phyloP scores from a whole-genome alignment of 306 rosid genomes.

The Astragalus glycyphyllos region DNA sequence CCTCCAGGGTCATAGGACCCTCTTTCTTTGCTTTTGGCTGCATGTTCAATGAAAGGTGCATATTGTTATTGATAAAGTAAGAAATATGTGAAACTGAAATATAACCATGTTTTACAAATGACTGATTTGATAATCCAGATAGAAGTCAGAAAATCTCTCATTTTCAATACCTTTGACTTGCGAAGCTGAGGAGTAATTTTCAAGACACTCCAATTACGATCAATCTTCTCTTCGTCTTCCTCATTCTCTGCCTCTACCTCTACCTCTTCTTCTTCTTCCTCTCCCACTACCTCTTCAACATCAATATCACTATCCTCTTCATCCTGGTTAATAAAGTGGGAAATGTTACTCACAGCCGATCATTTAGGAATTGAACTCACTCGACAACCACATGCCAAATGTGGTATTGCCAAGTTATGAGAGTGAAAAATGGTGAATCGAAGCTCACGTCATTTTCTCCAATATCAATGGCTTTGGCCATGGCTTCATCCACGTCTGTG shows the following conservation, averaged over 20 bases:
- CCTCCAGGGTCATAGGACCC: conserved; percentile 68
- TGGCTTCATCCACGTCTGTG: conserved; percentile 86
- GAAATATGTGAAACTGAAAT: conserved; percentile 28
- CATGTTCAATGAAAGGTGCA: conserved; percentile 31
- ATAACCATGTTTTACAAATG: conserved; percentile 16
- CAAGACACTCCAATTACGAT: conserved; percentile 91
- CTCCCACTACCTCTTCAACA: conserved; percentile 52
- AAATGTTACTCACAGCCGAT: conserved; percentile 41
- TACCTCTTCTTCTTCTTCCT: conserved; percentile 40
- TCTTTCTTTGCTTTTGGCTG: conserved; percentile 82
- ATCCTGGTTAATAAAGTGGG: conserved; percentile 52
- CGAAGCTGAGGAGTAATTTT: conserved; percentile 74
- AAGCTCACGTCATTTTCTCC: conserved; percentile 92
- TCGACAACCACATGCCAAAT: conserved; percentile 9
- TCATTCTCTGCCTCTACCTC: conserved; percentile 36
- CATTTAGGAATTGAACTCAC: conserved; percentile 19
- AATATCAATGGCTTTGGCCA: conserved; percentile 91
- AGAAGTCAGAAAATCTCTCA: conserved; percentile 15
- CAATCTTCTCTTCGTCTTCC: conserved; percentile 65
- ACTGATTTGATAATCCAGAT: conserved; percentile 2
- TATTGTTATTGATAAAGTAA: conserved; percentile 27
- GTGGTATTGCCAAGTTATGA: neutral
- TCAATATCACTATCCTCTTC: conserved; percentile 84
- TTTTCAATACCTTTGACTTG: conserved; percentile 75
- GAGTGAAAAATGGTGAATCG: conserved; percentile 29